Evolutionary conservation across 371 early-diverging fungal genomes (phyloP).

Genomic region (Actinomucor elegans): DNA sequence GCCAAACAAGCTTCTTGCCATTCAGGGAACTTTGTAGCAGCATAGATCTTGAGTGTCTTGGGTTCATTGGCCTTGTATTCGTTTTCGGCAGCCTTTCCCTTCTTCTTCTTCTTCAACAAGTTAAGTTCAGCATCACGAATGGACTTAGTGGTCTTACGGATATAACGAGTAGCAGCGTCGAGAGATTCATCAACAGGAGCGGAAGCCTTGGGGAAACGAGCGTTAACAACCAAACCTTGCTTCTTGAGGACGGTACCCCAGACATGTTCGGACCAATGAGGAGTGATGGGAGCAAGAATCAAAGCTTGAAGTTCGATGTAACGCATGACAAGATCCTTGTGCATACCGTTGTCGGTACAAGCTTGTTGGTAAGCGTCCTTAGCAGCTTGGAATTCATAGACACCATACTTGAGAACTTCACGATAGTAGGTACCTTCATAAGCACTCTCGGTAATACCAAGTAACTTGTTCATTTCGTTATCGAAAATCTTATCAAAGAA

Average conservation of each 20-base stretch:
- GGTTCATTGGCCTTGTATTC: constrained; percentile 65
- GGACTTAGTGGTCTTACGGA: constrained; percentile 72
- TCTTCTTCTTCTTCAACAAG: constrained; percentile 79
- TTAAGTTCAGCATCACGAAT: constrained; percentile 84
- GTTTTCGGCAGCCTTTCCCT: constrained; percentile 57
- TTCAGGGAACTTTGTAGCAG: constrained; percentile 85
- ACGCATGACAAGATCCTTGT: constrained; percentile 75
- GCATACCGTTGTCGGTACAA: constrained; percentile 73
- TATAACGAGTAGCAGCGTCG: constrained; percentile 78
- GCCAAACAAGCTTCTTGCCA: constrained; percentile 88
- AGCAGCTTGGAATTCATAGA: constrained; percentile 91
- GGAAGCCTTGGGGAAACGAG: constrained; percentile 70
- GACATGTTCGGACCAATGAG: constrained; percentile 93
- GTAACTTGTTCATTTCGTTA: constrained; percentile 82
- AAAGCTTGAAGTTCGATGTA: constrained; percentile 86
- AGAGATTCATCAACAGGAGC: constrained; percentile 64
- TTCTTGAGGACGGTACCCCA: constrained; percentile 83
- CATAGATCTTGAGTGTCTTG: constrained; percentile 75
- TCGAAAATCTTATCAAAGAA: constrained; percentile 89
- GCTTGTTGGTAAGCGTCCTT: constrained; percentile 92
- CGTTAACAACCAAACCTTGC: constrained; percentile 67
- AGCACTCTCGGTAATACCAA: constrained; percentile 67
- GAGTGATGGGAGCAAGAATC: constrained; percentile 83
- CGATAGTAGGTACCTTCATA: constrained; percentile 89
- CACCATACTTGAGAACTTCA: constrained; percentile 94